A percentile compares a stretch with the other conserved stretches of the same genome.
Evolutionary conservation across 73 alveolate species (phyloP).

Genomic region (Paraurostyla sp.): DNA sequence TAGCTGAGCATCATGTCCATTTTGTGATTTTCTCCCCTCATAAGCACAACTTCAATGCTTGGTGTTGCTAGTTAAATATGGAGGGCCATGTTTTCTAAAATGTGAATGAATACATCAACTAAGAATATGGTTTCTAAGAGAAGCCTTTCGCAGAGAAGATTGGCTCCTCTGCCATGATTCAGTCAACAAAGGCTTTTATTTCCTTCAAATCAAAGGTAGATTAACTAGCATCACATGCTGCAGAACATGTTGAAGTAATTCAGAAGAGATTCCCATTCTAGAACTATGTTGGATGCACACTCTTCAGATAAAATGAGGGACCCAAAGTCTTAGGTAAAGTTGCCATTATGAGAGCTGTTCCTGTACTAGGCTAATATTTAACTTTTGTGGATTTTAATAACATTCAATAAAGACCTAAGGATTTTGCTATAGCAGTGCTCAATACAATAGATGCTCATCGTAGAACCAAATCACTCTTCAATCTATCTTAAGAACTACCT

Average conservation of each 20-base stretch:
- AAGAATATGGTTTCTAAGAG: constrained; percentile 38
- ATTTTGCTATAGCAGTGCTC: neutral
- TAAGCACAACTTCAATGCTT: constrained; percentile 22
- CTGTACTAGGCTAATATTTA: neutral
- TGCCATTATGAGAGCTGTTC: constrained; percentile 5
- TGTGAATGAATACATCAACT: neutral
- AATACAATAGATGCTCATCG: neutral
- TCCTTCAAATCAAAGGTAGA: constrained; percentile 5
- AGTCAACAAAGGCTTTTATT: neutral
- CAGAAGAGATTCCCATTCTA: constrained; percentile 2
- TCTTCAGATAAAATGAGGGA: neutral
- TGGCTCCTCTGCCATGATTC: neutral
- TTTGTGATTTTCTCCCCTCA: constrained; percentile 44
- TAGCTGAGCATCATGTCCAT: constrained; percentile 33
- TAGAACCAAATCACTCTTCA: neutral
- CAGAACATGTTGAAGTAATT: neutral
- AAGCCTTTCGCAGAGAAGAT: constrained; percentile 28
- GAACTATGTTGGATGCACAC: neutral
- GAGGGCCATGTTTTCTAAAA: neutral
- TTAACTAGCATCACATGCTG: neutral
- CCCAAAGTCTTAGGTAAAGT: neutral
- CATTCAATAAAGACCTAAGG: neutral
- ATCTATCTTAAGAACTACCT: neutral
- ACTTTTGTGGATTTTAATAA: constrained; percentile 12
- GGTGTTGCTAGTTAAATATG: neutral